Conservation (phyloP, 257 asterid genomes). For the Osmanthus fragrans region DNA sequence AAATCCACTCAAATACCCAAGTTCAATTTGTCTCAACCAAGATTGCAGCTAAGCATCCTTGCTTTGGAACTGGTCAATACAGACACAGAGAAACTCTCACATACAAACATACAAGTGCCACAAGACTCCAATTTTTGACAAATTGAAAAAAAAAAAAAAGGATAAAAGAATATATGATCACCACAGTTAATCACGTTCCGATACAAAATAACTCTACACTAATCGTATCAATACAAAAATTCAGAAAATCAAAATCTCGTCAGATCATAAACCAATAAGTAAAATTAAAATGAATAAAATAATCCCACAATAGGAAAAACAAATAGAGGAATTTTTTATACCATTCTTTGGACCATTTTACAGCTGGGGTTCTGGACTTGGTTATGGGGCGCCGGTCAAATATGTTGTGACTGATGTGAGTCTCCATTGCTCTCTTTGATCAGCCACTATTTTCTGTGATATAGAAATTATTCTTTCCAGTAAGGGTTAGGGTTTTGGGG, state of each 20-base stretch:
- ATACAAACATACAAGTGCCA: background rate
- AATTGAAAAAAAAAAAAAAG: background rate
- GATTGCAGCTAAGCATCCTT: background rate
- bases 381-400: conserved; percentile 44
- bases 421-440: conserved; percentile 35
- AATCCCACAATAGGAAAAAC: background rate
- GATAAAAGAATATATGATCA: background rate
- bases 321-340: conserved; percentile 1
- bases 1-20: background rate
- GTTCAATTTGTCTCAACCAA: background rate
- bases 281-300: background rate
- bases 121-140: background rate
- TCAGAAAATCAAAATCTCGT: background rate
- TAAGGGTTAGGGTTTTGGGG: background rate
- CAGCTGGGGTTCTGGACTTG: conserved; percentile 43
- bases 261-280: background rate
- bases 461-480: background rate
- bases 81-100: background rate
- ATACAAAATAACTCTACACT: background rate
- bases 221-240: background rate
- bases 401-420: conserved; percentile 31
- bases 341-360: conserved; percentile 54
- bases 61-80: background rate
- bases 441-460: background rate
- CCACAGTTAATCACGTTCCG: background rate